Conservation (phyloP, 352 stramenopile species). For the Blastocystis sp. region DNA sequence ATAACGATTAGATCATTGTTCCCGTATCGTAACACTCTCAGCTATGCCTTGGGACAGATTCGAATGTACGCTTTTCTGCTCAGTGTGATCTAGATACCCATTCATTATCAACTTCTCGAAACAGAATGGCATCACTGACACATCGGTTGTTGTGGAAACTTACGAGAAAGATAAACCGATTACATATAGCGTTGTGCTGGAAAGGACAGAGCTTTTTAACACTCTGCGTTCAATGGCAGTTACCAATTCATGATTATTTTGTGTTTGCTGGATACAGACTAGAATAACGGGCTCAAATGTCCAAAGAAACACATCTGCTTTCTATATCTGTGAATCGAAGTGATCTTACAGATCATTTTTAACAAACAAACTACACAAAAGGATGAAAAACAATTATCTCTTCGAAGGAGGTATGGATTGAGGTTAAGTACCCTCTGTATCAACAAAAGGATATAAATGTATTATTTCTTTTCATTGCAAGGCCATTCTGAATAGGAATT, state of each 20-base stretch:
- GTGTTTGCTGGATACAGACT: no score
- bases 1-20: background rate
- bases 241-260: background rate
- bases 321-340: no score
- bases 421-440: background rate
- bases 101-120: conserved; percentile 12
- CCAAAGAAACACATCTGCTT: no score
- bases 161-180: background rate
- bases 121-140: conserved; percentile 2
- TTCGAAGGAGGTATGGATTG: conserved; percentile 13
- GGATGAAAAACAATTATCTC: background rate
- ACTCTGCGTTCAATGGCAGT: background rate
- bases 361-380: conserved; percentile 25
- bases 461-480: conserved; percentile 28
- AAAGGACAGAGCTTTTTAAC: background rate
- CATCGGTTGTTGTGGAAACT: background rate
- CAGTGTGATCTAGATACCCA: background rate
- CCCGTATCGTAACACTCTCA: background rate
- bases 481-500: background rate
- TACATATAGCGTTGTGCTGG: background rate
- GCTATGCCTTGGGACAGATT: conserved; percentile 33
- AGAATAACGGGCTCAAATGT: no score
- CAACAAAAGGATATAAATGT: conserved; percentile 42
- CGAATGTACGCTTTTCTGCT: background rate
- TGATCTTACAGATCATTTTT: background rate